Base-by-base conservation (phyloP, 257 asterid genomes). In the Primulina huaijiensis region DNA sequence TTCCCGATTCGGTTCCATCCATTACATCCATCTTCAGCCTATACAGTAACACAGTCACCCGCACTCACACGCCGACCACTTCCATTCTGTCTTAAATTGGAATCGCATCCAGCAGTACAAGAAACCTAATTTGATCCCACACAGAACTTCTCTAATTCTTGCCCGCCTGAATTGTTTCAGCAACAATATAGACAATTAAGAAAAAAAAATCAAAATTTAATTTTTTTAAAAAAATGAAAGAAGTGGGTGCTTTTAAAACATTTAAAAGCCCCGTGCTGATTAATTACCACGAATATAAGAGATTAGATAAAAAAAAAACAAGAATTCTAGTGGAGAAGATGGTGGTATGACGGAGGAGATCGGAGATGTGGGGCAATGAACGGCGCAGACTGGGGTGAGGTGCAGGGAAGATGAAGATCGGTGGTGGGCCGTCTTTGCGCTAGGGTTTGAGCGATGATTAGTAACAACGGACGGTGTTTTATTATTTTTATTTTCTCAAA, bases 1-100 rank as follows among this genome's bases (percentile, higher is more conserved):
- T 77, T 60, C 78, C 85, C 17, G 81, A 78, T 37, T 85, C 86
- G 67, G 72, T 79, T 67, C 70, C 85, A 66, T 79, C 82, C 67
- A 78, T 64, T 55, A 80, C 84, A 25, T 87, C 90, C 90, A 85
- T 86, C 63, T 59, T 30, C 70, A 71, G 37, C 33, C 78, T 74
- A 61, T 55, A 69, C 58, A 58, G 34, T 70, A 66, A 57, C 50
- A 63, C 3, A 2, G 11, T 37, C 9, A 37, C 43, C 43, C 8
- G 43, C 43, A 37, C 43, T 37, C 43, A 37, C 43, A 38, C 50
- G 16, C 50, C 50, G 16, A 38, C 12, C 50, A 38, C 53, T 43
- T 43, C 6, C 53, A 12, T 43, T 11, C 53, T 43, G 12, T 43
- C 53, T 43, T 43, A 43, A 43, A 43, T 3, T 11, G 53, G 53